Evolutionary conservation across 2,329 filamentous ascomycete genomes (phyloP).

Genomic region (Xylaria sp.): DNA sequence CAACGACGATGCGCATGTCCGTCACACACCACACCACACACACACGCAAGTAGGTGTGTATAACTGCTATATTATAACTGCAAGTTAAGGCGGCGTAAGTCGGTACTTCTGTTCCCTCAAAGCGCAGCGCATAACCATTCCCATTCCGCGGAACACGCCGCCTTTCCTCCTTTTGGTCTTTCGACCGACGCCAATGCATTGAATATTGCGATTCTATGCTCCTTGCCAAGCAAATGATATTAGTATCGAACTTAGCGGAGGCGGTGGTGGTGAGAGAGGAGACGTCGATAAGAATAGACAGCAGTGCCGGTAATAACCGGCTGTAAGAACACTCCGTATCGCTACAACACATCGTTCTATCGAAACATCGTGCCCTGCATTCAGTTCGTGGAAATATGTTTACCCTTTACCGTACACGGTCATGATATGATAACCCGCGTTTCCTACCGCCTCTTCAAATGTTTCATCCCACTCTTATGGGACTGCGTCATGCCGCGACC

Average conservation of each 20-base stretch:
- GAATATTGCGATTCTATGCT: too few species aligned
- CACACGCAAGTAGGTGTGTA: slow-evolving; percentile 7
- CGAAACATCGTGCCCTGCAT: background rate
- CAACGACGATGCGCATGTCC: background rate
- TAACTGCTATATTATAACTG: slow-evolving; percentile 8
- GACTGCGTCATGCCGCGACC: background rate
- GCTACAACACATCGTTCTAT: background rate
- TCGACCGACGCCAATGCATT: slow-evolving; percentile 8
- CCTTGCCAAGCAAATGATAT: background rate
- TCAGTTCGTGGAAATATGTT: slow-evolving; percentile 21
- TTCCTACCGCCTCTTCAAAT: background rate
- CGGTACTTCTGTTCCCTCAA: slow-evolving; percentile 3
- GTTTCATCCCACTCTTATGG: background rate
- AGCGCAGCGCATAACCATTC: background rate
- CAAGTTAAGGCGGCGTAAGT: background rate
- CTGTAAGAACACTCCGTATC: background rate
- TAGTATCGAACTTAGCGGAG: background rate
- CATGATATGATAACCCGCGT: background rate
- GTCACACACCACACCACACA: background rate
- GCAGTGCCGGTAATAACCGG: slow-evolving; percentile 1
- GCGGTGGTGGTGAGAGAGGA: background rate
- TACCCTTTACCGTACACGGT: background rate
- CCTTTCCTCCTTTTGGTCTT: slow-evolving; percentile 9
- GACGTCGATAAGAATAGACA: background rate
- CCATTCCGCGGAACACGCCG: slow-evolving; percentile 3